Evolutionary conservation across 345 rosid species (phyloP).

Genomic region (Citrus medica): DNA sequence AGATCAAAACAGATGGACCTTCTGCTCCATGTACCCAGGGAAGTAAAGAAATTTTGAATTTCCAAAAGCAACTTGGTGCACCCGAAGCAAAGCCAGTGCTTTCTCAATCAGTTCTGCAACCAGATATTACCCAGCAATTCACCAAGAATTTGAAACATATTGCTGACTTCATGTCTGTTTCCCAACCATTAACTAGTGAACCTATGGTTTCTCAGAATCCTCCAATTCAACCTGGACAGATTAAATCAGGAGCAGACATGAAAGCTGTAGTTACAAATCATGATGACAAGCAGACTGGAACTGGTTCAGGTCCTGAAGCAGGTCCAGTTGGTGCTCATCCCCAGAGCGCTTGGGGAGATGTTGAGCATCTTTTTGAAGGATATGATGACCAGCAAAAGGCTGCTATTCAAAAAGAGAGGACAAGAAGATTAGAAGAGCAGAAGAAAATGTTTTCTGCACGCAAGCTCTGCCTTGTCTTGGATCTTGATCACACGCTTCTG

Average conservation of each 20-base stretch:
- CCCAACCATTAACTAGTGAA: conserved; percentile 45
- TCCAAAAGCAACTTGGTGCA: conserved; percentile 34
- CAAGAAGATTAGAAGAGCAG: conserved; percentile 92
- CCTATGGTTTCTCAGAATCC: conserved; percentile 34
- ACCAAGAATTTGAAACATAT: conserved; percentile 65
- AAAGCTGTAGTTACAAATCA: conserved; percentile 30
- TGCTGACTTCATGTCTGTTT: conserved; percentile 52
- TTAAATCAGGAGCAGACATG: conserved; percentile 31
- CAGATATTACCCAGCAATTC: conserved; percentile 63
- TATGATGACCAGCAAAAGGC: conserved; percentile 85
- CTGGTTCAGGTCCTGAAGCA: conserved; percentile 34
- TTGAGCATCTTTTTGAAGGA: conserved; percentile 86
- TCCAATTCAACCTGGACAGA: conserved; percentile 38
- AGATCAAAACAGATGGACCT: conserved; percentile 43
- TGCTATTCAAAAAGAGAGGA: conserved; percentile 90
- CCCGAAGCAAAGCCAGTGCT: conserved; percentile 33
- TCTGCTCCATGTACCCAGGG: conserved; percentile 25
- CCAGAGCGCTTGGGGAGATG: conserved; percentile 80
- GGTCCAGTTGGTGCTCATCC: conserved; percentile 41
- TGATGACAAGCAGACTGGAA: conserved; percentile 30
- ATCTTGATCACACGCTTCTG: conserved; percentile 97
- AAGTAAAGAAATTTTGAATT: conserved; percentile 29
- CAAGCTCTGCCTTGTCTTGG: conserved; percentile 95
- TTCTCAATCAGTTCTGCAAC: conserved; percentile 34
- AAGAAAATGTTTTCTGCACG: conserved; percentile 83